Base-by-base conservation (phyloP, 2,329 filamentous ascomycete genomes). In the Sporothrix brasiliensis region DNA sequence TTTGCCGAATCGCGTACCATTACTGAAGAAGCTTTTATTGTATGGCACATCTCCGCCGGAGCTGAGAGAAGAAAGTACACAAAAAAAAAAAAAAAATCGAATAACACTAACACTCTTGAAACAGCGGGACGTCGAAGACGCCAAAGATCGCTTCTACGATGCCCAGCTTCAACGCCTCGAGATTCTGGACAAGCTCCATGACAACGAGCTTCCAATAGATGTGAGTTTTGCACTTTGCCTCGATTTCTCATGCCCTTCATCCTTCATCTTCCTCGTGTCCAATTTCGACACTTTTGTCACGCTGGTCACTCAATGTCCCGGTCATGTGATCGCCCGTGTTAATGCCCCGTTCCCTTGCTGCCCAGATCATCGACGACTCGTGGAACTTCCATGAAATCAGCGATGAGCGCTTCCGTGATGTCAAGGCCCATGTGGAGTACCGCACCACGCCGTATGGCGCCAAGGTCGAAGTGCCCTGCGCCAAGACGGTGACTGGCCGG, bases 121-220 rank as follows among this genome's bases (percentile, higher is more conserved):
- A 54, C 71, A 73, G 72, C 72, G 73, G 6, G 73, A 74, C 67
- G 52, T 74, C 41, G 74, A 73, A 16, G 80, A 82, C 50, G 72
- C 76, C 27, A 80, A 80, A n/a, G 78, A 85, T 52, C 79, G 81
- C 53, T 84, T 83, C 71, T 79, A 80, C 69, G 82, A 85, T 72
- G 79, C 81, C 49, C 80, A 84, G 73, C 79, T 85, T 67, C 79
- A 81, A 58, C 80, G 83, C 68, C 76, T 83, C 58, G 82, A 84
- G 70, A 79, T 83, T 44, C 79, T 87, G 14, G 79, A 81, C 69
- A 76, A 80, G 16, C 77, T 86, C 54, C 77, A 81, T 53, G 77
- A 82, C 68, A 82, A 80, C 69, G 77, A 78, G 16, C 78, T 86
- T 19, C 83, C 85, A 0, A 77, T 82, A 19, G 83, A 86, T 77